Evolutionary conservation across 345 rosid species (phyloP).

Genomic region (Linum trigynum): DNA sequence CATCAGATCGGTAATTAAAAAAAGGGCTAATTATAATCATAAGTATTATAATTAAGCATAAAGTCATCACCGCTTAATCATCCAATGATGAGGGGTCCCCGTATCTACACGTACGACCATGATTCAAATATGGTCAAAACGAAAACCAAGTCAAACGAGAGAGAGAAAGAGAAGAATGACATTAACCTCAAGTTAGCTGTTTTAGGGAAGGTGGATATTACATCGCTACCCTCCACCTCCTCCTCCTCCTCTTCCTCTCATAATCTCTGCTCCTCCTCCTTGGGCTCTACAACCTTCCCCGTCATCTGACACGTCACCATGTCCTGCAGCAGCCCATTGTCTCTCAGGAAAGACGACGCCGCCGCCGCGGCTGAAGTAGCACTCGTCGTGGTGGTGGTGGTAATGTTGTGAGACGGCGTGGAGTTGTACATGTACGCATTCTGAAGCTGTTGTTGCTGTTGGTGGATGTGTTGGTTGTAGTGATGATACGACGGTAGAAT

Average conservation of each 20-base stretch:
- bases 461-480: conserved; percentile 27
- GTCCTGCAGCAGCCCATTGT: conserved; percentile 89
- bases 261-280: conserved; percentile 12
- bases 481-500: conserved; percentile 32
- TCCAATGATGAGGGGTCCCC: neutral
- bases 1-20: neutral
- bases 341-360: conserved; percentile 34
- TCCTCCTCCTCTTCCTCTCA: too few species aligned
- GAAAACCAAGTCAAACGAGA: neutral
- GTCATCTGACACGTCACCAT: conserved; percentile 65
- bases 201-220: too few species aligned
- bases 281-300: conserved; percentile 23
- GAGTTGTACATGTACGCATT: conserved; percentile 27
- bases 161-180: neutral
- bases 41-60: too few species aligned
- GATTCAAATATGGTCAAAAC: neutral
- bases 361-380: conserved; percentile 14
- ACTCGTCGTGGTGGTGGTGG: conserved; percentile 6
- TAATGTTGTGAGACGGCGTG: conserved; percentile 27
- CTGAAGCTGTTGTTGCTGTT: conserved; percentile 31
- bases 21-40: too few species aligned
- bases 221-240: neutral
- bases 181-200: neutral
- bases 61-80: neutral
- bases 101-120: neutral